These are phyloP conservation scores for Penicillium atrosanguineum DNA, from an alignment of 495 filamentous ascomycete genomes.

Conservation along the genomic window DNA sequence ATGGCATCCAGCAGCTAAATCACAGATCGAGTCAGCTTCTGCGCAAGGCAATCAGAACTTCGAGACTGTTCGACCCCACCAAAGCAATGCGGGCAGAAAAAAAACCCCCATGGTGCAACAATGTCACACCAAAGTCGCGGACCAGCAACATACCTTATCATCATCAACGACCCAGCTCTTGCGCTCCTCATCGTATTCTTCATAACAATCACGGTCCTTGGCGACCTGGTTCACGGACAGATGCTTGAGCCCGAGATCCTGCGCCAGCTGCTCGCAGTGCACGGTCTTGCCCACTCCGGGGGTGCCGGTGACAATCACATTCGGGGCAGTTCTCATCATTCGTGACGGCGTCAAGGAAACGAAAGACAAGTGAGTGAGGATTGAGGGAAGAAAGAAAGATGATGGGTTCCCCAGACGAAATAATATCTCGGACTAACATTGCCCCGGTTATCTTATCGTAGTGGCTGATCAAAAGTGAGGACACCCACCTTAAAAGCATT, in stretches of 20 bases:
- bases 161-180: conserved; percentile 94
- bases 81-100: not conserved
- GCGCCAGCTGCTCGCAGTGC: conserved; percentile 75
- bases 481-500: too few relatives aligned
- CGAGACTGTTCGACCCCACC: conserved; percentile 2
- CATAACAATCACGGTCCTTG: conserved; percentile 78
- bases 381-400: conserved; percentile 1
- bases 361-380: not conserved
- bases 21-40: not conserved
- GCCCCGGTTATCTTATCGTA: conserved; percentile 19
- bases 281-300: conserved; percentile 94
- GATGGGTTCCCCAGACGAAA: conserved; percentile 13
- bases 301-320: conserved; percentile 93
- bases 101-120: conserved; percentile 5
- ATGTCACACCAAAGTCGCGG: not conserved
- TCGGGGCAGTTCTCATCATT: conserved; percentile 63
- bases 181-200: conserved; percentile 79
- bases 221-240: conserved; percentile 87
- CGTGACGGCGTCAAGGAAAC: not conserved
- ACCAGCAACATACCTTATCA: conserved; percentile 67
- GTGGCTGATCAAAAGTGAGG: not conserved
- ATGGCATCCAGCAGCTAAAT: conserved; percentile 80
- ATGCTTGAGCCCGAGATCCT: conserved; percentile 72
- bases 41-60: not conserved
- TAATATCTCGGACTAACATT: conserved; percentile 19